A percentile compares a stretch with the other conserved stretches of the same genome.
Conservation (phyloP, 345 rosid genomes). For the Aquilaria malaccensis region DNA sequence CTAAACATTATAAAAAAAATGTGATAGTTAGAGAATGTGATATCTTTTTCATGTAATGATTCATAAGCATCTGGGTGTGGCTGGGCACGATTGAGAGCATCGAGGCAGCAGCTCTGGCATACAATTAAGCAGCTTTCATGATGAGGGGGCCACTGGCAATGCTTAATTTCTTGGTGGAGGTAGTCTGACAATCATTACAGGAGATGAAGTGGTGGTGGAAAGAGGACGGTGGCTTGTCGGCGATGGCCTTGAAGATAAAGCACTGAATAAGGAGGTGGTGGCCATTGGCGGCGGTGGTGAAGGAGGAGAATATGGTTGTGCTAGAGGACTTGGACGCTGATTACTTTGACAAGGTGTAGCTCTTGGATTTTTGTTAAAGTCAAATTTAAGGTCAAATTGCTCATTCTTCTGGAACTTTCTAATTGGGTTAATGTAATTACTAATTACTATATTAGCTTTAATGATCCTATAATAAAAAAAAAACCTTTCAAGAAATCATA, state of each 20-base stretch:
- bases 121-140: constrained; percentile 66
- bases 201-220: constrained; percentile 35
- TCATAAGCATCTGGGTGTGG: constrained; percentile 50
- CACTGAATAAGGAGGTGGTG: constrained; percentile 41
- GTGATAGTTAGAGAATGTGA: too few relatives aligned
- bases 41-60: too few relatives aligned
- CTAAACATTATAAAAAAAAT: too few relatives aligned
- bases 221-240: constrained; percentile 53
- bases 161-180: constrained; percentile 54
- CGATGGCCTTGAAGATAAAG: constrained; percentile 45
- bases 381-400: too few relatives aligned
- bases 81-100: constrained; percentile 65
- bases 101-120: constrained; percentile 69
- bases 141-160: constrained; percentile 46
- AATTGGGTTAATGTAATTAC: too few relatives aligned
- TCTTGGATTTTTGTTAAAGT: constrained; percentile 41
- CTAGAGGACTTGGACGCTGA: constrained; percentile 69
- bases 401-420: too few relatives aligned
- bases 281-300: constrained; percentile 3
- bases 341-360: constrained; percentile 41
- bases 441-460: too few relatives aligned
- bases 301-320: constrained; percentile 36
- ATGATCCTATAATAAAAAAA: too few relatives aligned
- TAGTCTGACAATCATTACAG: constrained; percentile 44
- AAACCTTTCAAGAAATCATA: too few relatives aligned